These are phyloP conservation scores for Epichloe coenophiala DNA, from an alignment of 2,329 filamentous ascomycete species.

Conservation along the genomic window DNA sequence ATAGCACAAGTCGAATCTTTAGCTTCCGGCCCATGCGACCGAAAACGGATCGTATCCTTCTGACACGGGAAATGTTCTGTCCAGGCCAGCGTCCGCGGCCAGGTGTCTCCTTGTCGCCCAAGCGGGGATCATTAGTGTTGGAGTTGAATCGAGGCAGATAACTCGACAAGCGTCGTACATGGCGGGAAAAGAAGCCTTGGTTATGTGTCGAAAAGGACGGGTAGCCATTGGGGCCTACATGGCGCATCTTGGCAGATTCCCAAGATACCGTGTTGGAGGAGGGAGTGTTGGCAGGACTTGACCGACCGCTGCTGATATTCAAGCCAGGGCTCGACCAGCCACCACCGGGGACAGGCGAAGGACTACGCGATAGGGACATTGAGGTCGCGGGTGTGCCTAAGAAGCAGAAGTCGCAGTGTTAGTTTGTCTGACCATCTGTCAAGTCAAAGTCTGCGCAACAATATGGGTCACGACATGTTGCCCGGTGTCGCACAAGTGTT, in stretches of 20 bases:
- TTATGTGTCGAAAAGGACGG: constrained; percentile 70
- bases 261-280: constrained; percentile 55
- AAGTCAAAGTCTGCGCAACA: constrained; percentile 10
- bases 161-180: constrained; percentile 68
- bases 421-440: constrained; percentile 10
- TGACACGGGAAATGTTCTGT: constrained; percentile 31
- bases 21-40: constrained; percentile 48
- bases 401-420: constrained; percentile 6
- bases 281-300: constrained; percentile 44
- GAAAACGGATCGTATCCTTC: constrained; percentile 31
- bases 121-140: constrained; percentile 29
- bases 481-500: neutral
- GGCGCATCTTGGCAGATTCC: constrained; percentile 71
- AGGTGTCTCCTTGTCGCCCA: constrained; percentile 67
- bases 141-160: constrained; percentile 62
- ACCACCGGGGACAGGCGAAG: constrained; percentile 70
- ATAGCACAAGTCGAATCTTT: constrained; percentile 48
- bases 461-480: constrained; percentile 4
- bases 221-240: constrained; percentile 58
- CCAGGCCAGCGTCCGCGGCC: constrained; percentile 38
- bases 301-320: constrained; percentile 57
- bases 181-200: constrained; percentile 75
- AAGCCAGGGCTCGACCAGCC: constrained; percentile 81
- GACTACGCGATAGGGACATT: constrained; percentile 81
- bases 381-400: constrained; percentile 40